Evolutionary conservation across 441 rosid genomes (phyloP).

Genomic region (Erysimum cheiri): DNA sequence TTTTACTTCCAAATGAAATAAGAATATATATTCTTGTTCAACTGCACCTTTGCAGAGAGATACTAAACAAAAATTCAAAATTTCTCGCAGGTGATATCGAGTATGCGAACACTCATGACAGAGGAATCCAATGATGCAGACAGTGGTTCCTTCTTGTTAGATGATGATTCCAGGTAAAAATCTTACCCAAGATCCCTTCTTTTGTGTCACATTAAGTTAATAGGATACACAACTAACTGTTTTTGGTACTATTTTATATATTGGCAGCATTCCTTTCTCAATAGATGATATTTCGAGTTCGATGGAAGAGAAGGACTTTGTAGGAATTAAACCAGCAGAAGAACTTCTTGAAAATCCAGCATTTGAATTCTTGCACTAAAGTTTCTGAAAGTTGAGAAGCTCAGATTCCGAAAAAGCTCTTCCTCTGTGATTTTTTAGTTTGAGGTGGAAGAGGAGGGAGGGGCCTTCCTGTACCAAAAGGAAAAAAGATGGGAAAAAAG

Average conservation of each 20-base stretch:
- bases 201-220: not conserved
- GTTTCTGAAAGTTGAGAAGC: conserved; percentile 34
- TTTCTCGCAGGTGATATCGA: conserved; percentile 60
- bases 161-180: conserved; percentile 65
- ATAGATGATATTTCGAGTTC: conserved; percentile 62
- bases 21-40: conserved; percentile 1
- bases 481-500: conserved; percentile 41
- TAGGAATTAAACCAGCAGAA: conserved; percentile 65
- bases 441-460: conserved; percentile 27
- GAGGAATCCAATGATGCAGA: conserved; percentile 74
- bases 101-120: conserved; percentile 71
- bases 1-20: conserved; percentile 14
- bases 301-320: conserved; percentile 62
- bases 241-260: not conserved
- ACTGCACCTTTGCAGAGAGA: conserved; percentile 1
- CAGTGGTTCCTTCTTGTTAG: conserved; percentile 66
- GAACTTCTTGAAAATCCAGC: conserved; percentile 72
- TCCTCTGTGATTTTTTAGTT: conserved; percentile 24
- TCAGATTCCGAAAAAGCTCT: conserved; percentile 38
- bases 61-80: conserved; percentile 20
- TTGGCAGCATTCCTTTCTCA: conserved; percentile 83
- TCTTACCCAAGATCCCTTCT: not conserved
- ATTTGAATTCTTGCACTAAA: conserved; percentile 71
- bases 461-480: conserved; percentile 32
- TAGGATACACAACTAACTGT: not conserved